Evolutionary conservation across 371 early-diverging fungal genomes (phyloP), one percentile per base, ranked within the genome.

Genomic region (Syncephalis plumigaleata): DNA sequence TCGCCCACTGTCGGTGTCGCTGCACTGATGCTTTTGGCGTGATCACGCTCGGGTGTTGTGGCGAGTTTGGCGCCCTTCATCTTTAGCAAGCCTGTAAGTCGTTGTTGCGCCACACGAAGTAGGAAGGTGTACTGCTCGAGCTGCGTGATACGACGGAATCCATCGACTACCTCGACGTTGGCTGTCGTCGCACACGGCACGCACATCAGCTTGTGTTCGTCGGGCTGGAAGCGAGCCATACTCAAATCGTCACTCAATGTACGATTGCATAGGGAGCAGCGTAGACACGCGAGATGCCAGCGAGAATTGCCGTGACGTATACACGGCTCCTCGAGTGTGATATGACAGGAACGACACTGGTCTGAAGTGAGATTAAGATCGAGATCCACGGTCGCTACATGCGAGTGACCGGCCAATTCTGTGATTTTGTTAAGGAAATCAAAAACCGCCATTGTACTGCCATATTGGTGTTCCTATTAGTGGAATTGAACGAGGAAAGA

Each of bases 71-170:
- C 63, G 77, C 80, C 73, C 66, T 73, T 72, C 37, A 77, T 63
- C 46, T 74, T 72, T 5, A 92, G 61, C 51, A 85, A 60, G 37
- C 71, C 73, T 53, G 84, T 87, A 22, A 92, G 70, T 7, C 91
- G 68, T 50, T 80, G 76, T 48, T 92, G 71, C 7, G 91, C 90
- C 20, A 89, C 83, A 13, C 84, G 68, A 55, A 93, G 67, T 36
- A 92, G 58, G 53, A 87, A 91, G 11, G 84, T 79, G 53, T 87
- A 94, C 58, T 93, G 91, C 48, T 87, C 75, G 11, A 94, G 69
- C 54, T 83, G 81, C n/a, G 91, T 76, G 3, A 91, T 78, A 51
- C 71, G 67, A 52, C 74, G 69, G 43, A 88, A 81, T 27, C 69
- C 83, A 9, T 61, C 59, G 15, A 47, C 39, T 4, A 61, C 55